Conservation (phyloP, 768 basidiomycete species). For the Amanita brunnescens region DNA sequence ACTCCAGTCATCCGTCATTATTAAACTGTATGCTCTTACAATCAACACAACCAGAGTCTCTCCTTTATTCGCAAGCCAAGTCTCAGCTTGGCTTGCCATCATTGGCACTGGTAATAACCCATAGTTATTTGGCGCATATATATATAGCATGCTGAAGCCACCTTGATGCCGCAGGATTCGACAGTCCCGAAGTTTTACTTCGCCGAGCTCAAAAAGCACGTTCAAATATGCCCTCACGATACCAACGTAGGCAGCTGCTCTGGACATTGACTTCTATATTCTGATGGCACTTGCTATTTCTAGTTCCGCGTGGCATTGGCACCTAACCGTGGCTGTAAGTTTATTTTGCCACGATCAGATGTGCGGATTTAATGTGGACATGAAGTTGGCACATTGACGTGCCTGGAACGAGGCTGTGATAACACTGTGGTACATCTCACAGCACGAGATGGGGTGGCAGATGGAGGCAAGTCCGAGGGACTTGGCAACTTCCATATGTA, state of each 20-base stretch:
- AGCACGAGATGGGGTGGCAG: constrained; percentile 18
- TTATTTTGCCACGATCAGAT: constrained; percentile 3
- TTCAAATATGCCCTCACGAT: constrained; percentile 23
- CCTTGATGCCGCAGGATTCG: neutral
- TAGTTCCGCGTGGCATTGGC: constrained; percentile 31
- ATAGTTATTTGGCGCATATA: neutral
- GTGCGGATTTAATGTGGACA: constrained; percentile 2
- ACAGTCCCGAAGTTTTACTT: constrained; percentile 27
- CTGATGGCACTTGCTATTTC: constrained; percentile 1
- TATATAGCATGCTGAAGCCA: neutral
- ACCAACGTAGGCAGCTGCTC: constrained; percentile 19
- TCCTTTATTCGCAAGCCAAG: neutral
- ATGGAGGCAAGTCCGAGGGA: constrained; percentile 35
- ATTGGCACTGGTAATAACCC: neutral
- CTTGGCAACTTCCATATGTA: constrained; percentile 40
- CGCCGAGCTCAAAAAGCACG: constrained; percentile 25
- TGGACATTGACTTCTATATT: neutral
- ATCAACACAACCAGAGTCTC: neutral
- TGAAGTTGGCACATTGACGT: constrained; percentile 34
- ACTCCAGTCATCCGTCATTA: too few species aligned
- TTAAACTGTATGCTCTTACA: neutral
- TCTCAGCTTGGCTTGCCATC: neutral
- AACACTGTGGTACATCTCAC: constrained; percentile 23
- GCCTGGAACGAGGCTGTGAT: constrained; percentile 40
- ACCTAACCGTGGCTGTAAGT: constrained; percentile 32